Percentiles rank a stretch among this genome's conserved stretches.
Evolutionary conservation across 2,329 filamentous ascomycete genomes (phyloP).

Genomic region (Monilinia laxa): DNA sequence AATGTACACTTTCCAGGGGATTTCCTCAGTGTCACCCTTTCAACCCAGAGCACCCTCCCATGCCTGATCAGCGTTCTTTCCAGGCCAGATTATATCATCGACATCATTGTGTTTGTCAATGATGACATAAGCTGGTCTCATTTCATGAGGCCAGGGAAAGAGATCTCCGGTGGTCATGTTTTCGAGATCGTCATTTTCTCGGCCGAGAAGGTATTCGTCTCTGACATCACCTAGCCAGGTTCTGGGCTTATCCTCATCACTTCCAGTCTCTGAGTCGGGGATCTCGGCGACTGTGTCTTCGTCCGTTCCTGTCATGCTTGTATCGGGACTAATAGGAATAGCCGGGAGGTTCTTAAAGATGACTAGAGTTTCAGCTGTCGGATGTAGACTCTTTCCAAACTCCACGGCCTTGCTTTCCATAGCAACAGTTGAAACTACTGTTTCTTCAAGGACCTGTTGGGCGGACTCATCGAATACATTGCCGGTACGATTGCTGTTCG

Average conservation of each 20-base stretch:
- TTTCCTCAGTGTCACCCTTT: not conserved
- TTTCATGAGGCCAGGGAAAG: constrained; percentile 4
- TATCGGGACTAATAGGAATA: no score
- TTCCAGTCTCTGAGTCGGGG: not conserved
- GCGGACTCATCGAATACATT: not conserved
- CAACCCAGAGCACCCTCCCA: not conserved
- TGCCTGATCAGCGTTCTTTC: not conserved
- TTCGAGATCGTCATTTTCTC: not conserved
- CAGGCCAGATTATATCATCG: constrained; percentile 10
- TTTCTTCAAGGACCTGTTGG: not conserved
- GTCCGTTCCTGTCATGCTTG: no score
- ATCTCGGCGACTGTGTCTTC: not conserved
- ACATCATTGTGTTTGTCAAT: not conserved
- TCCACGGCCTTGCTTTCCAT: not conserved
- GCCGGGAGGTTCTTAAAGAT: not conserved
- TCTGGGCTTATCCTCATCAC: not conserved
- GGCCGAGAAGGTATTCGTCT: not conserved
- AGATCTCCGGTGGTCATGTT: constrained; percentile 1
- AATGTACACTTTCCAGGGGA: no score
- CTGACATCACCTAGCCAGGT: not conserved
- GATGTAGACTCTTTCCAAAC: not conserved
- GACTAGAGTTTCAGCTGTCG: not conserved
- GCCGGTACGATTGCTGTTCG: not conserved
- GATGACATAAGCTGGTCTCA: constrained; percentile 2
- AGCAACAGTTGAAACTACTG: not conserved